Evolutionary conservation across 2,329 filamentous ascomycete genomes (phyloP).

Genomic region (Aureobasidium sp.): DNA sequence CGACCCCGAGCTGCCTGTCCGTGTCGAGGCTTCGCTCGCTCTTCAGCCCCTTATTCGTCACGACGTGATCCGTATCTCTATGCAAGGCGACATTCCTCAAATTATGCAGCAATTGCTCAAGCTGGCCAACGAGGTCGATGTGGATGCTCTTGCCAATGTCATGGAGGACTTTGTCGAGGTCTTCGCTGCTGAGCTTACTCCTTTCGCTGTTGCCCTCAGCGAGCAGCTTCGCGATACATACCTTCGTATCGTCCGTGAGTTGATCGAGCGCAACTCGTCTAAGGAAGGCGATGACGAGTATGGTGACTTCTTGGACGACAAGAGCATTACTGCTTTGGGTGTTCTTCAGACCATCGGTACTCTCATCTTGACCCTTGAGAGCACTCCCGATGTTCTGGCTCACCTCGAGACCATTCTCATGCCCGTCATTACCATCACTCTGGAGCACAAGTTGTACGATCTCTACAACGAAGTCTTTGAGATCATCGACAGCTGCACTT

Average conservation of each 20-base stretch:
- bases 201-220: conserved; percentile 91
- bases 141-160: conserved; percentile 93
- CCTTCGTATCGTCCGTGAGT: conserved; percentile 82
- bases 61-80: conserved; percentile 85
- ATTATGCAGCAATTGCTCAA: conserved; percentile 99
- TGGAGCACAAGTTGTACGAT: conserved; percentile 97
- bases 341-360: conserved; percentile 97
- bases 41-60: conserved; percentile 93
- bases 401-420: conserved; percentile 94
- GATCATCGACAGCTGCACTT: conserved; percentile 98
- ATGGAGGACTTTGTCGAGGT: conserved; percentile 99
- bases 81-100: conserved; percentile 96
- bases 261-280: conserved; percentile 79
- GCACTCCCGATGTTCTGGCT: conserved; percentile 87
- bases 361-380: conserved; percentile 91
- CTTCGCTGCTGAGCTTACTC: conserved; percentile 92
- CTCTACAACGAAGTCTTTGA: conserved; percentile 98
- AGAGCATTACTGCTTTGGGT: conserved; percentile 94
- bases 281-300: conserved; percentile 70
- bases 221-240: conserved; percentile 96
- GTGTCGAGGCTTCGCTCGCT: conserved; percentile 88
- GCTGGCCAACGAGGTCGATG: conserved; percentile 94
- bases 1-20: conserved; percentile 83
- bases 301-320: conserved; percentile 91
- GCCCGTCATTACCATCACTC: conserved; percentile 91